Evolutionary conservation across 2,329 filamentous ascomycete species (phyloP), one percentile per base, ranked within the genome.

Genomic region (Lomentospora prolificans): DNA sequence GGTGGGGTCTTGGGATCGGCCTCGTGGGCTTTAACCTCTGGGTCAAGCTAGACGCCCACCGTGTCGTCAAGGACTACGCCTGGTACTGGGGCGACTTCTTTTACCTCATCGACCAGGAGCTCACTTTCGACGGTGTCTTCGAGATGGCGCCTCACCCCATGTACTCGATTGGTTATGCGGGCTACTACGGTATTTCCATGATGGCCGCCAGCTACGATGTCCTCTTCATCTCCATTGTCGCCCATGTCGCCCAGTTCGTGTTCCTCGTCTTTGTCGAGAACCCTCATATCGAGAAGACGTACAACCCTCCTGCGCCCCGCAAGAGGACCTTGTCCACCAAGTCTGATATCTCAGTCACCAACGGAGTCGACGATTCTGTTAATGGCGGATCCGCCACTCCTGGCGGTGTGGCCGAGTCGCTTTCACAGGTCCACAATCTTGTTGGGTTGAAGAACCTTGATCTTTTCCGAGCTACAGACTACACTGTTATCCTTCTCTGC

Each of bases 61-160:
- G 94, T 59, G 94, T 99, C 52, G 94, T 99, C 67, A 97, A 97
- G 72, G 94, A 99, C 72, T 99, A 91, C 73, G 94, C 94, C 27
- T 99, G 94, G 94, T 99, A 97, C 72, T 99, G 94, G 94, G 94
- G 94, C 59, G 94, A 99, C 71, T 97, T 97, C 73, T 99, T 97
- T 78, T 99, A 90, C 72, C 85, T 99, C 66, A 89, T 99, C 69
- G 94, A 99, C 71, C 91, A 97, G 73, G 90, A 96, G 67, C 78
- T 99, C 68, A 97, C 91, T 52, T 99, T 99, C 70, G 94, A 99
- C 67, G 94, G 94, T 57, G 94, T 99, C 60, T 99, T 97, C 68
- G 94, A 99, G 73, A 95, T 99, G 86, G 94, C 94, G 19, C 94
- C 94, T 30, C 94, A 97, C 68, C 92, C 92, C 60, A 97, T 97